phyloP scores from a whole-genome alignment of 2,329 filamentous ascomycete genomes.

The Sporothrix sp. region DNA sequence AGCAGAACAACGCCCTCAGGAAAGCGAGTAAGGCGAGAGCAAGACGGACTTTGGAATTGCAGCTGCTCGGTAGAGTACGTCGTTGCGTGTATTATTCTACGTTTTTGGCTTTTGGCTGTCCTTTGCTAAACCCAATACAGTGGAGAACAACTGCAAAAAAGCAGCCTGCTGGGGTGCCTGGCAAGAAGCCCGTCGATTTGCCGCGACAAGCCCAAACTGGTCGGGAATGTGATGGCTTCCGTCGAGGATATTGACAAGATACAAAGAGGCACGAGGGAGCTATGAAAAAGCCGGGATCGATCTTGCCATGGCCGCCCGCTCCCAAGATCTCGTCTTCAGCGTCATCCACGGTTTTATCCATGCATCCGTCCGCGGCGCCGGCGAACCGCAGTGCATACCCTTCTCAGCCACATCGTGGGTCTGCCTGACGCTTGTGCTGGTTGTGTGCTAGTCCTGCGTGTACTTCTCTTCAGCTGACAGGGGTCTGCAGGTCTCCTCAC shows the following conservation, averaged over 20 bases:
- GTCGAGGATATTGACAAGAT: background rate
- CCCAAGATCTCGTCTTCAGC: no score
- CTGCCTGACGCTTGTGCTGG: conserved; percentile 6
- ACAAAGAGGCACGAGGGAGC: background rate
- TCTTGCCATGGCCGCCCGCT: background rate
- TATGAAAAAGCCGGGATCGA: background rate
- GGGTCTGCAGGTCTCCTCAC: conserved; percentile 3
- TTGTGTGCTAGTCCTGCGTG: conserved; percentile 7
- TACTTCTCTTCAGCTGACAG: conserved; percentile 15
- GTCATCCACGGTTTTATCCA: conserved; percentile 1
- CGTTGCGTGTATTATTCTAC: no score
- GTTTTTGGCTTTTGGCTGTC: no score
- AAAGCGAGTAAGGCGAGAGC: no score
- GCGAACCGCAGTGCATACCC: conserved; percentile 3
- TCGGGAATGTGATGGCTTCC: no score
- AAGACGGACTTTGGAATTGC: background rate
- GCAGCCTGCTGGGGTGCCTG: background rate
- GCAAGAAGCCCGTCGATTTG: background rate
- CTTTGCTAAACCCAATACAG: conserved; percentile 12
- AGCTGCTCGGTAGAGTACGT: background rate
- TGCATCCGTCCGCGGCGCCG: background rate
- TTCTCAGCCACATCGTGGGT: conserved; percentile 7
- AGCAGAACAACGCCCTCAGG: no score
- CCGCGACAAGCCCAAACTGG: no score
- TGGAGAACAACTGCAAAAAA: conserved; percentile 7